phyloP scores from a whole-genome alignment of 768 basidiomycete genomes.

The Rhodocollybia butyracea region DNA sequence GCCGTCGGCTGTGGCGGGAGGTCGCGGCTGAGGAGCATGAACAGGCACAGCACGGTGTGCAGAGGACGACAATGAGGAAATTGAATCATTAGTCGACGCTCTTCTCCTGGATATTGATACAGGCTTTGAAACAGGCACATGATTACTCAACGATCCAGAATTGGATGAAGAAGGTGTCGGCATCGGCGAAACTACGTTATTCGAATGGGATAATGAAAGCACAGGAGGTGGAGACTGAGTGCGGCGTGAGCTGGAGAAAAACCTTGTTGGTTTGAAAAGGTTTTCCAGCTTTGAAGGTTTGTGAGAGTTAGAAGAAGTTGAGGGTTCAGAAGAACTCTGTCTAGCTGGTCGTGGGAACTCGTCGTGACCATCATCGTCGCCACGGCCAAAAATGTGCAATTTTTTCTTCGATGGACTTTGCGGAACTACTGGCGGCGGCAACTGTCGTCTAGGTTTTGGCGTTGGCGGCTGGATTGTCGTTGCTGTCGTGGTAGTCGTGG shows the following conservation, averaged over 20 bases:
- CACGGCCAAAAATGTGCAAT: constrained; percentile 44
- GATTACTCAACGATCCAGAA: constrained; percentile 5
- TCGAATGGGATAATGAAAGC: not conserved
- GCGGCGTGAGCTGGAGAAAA: constrained; percentile 7
- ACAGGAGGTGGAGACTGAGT: constrained; percentile 1
- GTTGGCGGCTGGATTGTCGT: constrained; percentile 59
- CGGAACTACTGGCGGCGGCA: constrained; percentile 27
- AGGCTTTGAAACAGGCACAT: constrained; percentile 4
- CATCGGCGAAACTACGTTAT: not conserved
- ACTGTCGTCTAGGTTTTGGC: constrained; percentile 34
- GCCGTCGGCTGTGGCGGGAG: not conserved
- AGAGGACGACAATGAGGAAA: constrained; percentile 6
- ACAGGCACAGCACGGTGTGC: constrained; percentile 2
- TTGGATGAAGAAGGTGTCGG: constrained; percentile 4
- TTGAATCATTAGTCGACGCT: constrained; percentile 8
- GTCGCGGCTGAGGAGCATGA: constrained; percentile 7
- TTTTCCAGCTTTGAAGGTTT: constrained; percentile 5
- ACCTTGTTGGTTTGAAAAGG: constrained; percentile 6
- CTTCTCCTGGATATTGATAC: constrained; percentile 7
- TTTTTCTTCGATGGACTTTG: constrained; percentile 37
- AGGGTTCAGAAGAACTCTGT: constrained; percentile 5
- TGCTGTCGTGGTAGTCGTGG: constrained; percentile 60
- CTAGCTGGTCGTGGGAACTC: too few species aligned
- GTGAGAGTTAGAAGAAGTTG: not conserved
- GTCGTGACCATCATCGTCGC: too few species aligned